A percentile compares a stretch with the other conserved stretches of the same genome.
Evolutionary conservation across 805 yeast species (phyloP).

Genomic region (Nakazawaea peltata): DNA sequence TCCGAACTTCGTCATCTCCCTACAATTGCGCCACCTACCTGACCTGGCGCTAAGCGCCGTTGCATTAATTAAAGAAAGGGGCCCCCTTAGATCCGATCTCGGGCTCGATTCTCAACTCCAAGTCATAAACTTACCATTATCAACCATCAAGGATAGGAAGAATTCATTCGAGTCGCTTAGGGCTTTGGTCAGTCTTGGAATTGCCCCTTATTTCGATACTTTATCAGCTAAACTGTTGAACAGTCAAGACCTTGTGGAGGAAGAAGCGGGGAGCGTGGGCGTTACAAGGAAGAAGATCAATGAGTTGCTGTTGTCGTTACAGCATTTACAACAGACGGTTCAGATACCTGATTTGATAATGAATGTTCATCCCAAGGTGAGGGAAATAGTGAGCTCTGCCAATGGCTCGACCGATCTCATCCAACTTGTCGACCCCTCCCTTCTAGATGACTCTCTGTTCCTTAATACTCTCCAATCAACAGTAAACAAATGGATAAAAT

Average conservation of each 20-base stretch:
- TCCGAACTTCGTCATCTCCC: too few relatives aligned
- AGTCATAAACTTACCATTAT: conserved; percentile 24
- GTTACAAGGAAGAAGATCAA: conserved; percentile 54
- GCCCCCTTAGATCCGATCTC: conserved; percentile 15
- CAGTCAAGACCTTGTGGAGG: conserved; percentile 8
- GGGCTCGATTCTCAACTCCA: conserved; percentile 26
- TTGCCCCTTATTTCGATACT: conserved; percentile 63
- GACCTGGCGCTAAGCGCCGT: conserved; percentile 13
- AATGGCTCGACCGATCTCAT: conserved; percentile 14
- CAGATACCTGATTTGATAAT: conserved; percentile 57
- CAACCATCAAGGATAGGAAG: conserved; percentile 8
- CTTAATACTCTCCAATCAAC: conserved; percentile 62
- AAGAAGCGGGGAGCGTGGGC: conserved; percentile 25
- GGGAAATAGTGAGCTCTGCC: conserved; percentile 26
- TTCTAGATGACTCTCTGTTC: conserved; percentile 40
- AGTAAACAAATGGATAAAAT: conserved; percentile 69
- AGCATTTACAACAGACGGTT: conserved; percentile 58
- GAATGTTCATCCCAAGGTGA: conserved; percentile 44
- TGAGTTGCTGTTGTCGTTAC: conserved; percentile 61
- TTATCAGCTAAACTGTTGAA: conserved; percentile 12
- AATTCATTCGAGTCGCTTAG: conserved; percentile 45
- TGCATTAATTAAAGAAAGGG: conserved; percentile 36
- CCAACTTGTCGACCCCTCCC: conserved; percentile 10
- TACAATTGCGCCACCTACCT: not conserved
- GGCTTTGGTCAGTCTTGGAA: conserved; percentile 51